phyloP scores from a whole-genome alignment of 1,139 yeast species.

The Lodderomyces jiufengensis region DNA sequence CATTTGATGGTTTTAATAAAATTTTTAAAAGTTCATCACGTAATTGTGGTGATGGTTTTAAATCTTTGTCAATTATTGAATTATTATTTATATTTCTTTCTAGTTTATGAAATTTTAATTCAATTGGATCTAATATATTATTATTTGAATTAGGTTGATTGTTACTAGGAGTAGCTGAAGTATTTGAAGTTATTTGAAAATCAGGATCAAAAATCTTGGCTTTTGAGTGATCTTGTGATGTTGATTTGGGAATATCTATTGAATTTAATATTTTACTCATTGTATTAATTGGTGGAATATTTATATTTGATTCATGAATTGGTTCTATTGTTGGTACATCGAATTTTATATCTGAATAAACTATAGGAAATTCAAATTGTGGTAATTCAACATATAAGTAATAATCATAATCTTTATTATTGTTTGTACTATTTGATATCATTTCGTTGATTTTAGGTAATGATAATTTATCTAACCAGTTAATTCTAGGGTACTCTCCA shows the following conservation, averaged over 20 bases:
- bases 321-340: conserved; percentile 15
- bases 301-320: conserved; percentile 1
- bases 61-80: conserved; percentile 73
- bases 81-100: conserved; percentile 77
- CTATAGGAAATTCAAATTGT: conserved; percentile 76
- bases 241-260: conserved; percentile 30
- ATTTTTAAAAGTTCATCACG: conserved; percentile 71
- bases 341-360: conserved; percentile 59
- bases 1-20: conserved; percentile 76
- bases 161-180: conserved; percentile 2
- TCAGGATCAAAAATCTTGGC: conserved; percentile 39
- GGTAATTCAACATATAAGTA: conserved; percentile 66
- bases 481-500: conserved; percentile 58
- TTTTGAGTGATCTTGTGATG: conserved; percentile 9
- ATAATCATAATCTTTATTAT: conserved; percentile 28
- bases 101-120: conserved; percentile 75
- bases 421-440: conserved; percentile 30
- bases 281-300: conserved; percentile 4
- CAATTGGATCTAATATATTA: conserved; percentile 64
- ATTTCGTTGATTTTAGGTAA: conserved; percentile 46
- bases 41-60: conserved; percentile 83
- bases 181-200: conserved; percentile 20
- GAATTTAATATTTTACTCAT: conserved; percentile 32
- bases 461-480: conserved; percentile 76
- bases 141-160: conserved; percentile 6